A percentile compares a stretch with the other conserved stretches of the same genome.
Conservation (phyloP, 2,329 filamentous ascomycete species). For the Botrytis fabae region DNA sequence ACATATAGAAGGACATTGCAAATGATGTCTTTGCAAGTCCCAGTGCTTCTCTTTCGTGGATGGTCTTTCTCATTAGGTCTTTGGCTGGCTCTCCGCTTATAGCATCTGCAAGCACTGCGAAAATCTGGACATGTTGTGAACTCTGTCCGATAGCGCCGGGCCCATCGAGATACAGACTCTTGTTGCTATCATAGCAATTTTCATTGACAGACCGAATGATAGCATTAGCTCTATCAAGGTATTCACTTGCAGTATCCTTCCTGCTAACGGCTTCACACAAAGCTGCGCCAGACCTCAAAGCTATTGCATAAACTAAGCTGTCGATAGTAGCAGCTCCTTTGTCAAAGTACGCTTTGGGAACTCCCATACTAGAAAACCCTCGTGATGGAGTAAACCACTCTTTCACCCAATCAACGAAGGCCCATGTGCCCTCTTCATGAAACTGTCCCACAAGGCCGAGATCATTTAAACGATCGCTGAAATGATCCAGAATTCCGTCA, state of each 20-base stretch:
- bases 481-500: conserved; percentile 11
- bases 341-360: conserved; percentile 11
- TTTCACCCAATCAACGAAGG: conserved; percentile 8
- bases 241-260: neutral
- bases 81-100: neutral
- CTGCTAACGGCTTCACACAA: neutral
- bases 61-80: neutral
- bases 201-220: neutral
- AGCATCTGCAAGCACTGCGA: neutral
- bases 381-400: conserved; percentile 2
- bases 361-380: neutral
- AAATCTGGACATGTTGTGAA: conserved; percentile 13
- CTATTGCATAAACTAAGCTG: conserved; percentile 7
- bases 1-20: neutral
- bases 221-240: neutral
- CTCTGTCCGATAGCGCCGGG: neutral
- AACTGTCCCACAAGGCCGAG: neutral
- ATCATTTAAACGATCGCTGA: neutral
- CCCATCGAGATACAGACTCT: conserved; percentile 7
- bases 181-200: neutral
- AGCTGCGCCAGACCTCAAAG: neutral
- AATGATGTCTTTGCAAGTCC: conserved; percentile 3
- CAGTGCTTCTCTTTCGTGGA: neutral
- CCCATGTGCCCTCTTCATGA: conserved; percentile 3
- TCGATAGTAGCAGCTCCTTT: conserved; percentile 9